Base-by-base conservation (phyloP, 345 rosid genomes). In the Boechera stricta region DNA sequence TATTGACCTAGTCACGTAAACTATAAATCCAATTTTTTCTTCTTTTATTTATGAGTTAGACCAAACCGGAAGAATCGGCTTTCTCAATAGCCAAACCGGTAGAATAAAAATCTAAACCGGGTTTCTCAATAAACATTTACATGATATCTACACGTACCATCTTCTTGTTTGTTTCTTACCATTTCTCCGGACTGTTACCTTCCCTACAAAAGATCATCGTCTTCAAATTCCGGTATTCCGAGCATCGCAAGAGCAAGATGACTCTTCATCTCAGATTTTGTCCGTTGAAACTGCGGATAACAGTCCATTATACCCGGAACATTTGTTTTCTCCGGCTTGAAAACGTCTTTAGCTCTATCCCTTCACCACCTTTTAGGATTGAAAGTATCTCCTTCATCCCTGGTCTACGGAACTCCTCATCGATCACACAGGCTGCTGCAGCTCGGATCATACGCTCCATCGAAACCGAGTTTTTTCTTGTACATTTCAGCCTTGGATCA, bases 171-270 rank as follows among this genome's bases (percentile, higher is more conserved):
- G 31, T 21, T 35, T 33, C 4, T n/a, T 4, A 33, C 45, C 45
- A 18, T 10, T n/a, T 59, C 63, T 60, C 12, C 9, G 13, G 10
- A 42, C 15, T 64, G 41, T 87, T 82, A 88, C 24, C 84, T 88
- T 73, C 80, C 38, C 45, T 85, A 83, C 66, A 87, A 82, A 70
- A 71, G 84, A 65, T 88, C 87, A 28, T 87, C 86, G 0, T 88
- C 97, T 73, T 86, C 97, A 74, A 82, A 76, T 54, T 92, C 97
- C 0, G 92, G 73, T 72, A 90, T 94, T 75, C 98, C 97, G 6
- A 88, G 80, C 95, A 94, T 91, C 7, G 97, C 97, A 79, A 94
- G 77, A 11, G 97, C 97, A 63, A 94, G 78, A 82, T 94, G 98
- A 74, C 89, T 82, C 38, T 80, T 88, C 92, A 90, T 88, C 87